Evolutionary conservation across 257 asterid species (phyloP).

Genomic region (Fraxinus anomala): DNA sequence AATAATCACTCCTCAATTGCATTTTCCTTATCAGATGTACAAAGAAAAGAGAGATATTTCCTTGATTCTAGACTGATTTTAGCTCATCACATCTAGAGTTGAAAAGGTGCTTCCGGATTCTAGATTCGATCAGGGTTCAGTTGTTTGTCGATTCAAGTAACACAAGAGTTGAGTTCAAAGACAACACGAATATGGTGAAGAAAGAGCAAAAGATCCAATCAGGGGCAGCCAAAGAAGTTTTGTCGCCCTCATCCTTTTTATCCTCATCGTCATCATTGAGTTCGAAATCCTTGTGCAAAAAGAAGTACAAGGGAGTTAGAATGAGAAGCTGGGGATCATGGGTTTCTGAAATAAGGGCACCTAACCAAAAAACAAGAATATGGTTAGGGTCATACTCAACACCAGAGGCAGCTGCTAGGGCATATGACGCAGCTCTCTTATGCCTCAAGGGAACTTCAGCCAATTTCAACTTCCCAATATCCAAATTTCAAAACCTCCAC

Average conservation of each 20-base stretch:
- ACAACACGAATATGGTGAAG: slow-evolving; percentile 48
- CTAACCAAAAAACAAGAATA: slow-evolving; percentile 52
- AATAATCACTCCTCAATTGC: slow-evolving; percentile 28
- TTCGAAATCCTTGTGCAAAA: slow-evolving; percentile 19
- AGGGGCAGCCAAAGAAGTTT: background rate
- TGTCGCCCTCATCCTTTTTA: slow-evolving; percentile 18
- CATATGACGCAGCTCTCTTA: slow-evolving; percentile 55
- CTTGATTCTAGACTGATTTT: background rate
- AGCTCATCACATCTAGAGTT: background rate
- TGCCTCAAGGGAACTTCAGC: slow-evolving; percentile 48
- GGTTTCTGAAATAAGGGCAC: slow-evolving; percentile 59
- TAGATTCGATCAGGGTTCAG: background rate
- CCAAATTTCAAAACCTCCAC: background rate
- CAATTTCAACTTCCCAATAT: slow-evolving; percentile 45
- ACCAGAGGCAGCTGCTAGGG: slow-evolving; percentile 57
- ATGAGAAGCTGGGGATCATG: slow-evolving; percentile 64
- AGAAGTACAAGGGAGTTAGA: slow-evolving; percentile 56
- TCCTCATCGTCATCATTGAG: slow-evolving; percentile 9
- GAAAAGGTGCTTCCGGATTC: too few relatives aligned
- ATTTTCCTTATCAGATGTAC: slow-evolving; percentile 13
- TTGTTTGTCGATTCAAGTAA: background rate
- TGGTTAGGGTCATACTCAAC: slow-evolving; percentile 60
- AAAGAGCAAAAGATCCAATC: slow-evolving; percentile 37
- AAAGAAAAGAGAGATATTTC: background rate
- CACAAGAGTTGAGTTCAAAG: background rate